Evolutionary conservation across 2,329 filamentous ascomycete species (phyloP).

Genomic region (Epichloe sibirici): DNA sequence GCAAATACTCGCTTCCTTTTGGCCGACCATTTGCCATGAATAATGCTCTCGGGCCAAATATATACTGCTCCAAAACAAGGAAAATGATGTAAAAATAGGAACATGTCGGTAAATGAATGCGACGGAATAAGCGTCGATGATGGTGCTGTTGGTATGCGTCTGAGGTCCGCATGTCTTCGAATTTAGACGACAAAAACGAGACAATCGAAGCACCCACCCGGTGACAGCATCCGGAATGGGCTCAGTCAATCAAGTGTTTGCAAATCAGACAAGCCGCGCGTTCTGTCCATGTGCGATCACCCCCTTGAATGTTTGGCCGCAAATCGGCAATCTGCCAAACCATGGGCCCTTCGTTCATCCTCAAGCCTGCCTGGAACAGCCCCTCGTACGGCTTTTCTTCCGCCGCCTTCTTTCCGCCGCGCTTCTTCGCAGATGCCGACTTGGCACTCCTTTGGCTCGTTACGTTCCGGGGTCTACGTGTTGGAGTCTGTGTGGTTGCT

Average conservation of each 20-base stretch:
- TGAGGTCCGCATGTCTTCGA: too few species aligned
- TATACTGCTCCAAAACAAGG: not conserved
- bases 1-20: not conserved
- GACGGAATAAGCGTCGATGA: not conserved
- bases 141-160: not conserved
- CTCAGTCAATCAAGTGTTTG: slow-evolving; percentile 28
- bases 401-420: slow-evolving; percentile 25
- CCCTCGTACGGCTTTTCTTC: slow-evolving; percentile 36
- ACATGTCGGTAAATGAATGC: not conserved
- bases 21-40: not conserved
- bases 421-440: slow-evolving; percentile 19
- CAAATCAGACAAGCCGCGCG: slow-evolving; percentile 38
- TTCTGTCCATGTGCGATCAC: slow-evolving; percentile 42
- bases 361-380: slow-evolving; percentile 37
- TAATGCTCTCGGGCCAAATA: not conserved
- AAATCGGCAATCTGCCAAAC: slow-evolving; percentile 40
- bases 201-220: not conserved
- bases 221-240: not conserved
- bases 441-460: slow-evolving; percentile 14
- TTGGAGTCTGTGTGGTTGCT: slow-evolving; percentile 18
- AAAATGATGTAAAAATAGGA: not conserved
- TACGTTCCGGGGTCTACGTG: slow-evolving; percentile 17
- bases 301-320: slow-evolving; percentile 32
- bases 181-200: not conserved
- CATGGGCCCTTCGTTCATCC: slow-evolving; percentile 34